These are phyloP conservation scores for Calonectria pteridis DNA, from an alignment of 2,329 filamentous ascomycete genomes.

Conservation along the genomic window DNA sequence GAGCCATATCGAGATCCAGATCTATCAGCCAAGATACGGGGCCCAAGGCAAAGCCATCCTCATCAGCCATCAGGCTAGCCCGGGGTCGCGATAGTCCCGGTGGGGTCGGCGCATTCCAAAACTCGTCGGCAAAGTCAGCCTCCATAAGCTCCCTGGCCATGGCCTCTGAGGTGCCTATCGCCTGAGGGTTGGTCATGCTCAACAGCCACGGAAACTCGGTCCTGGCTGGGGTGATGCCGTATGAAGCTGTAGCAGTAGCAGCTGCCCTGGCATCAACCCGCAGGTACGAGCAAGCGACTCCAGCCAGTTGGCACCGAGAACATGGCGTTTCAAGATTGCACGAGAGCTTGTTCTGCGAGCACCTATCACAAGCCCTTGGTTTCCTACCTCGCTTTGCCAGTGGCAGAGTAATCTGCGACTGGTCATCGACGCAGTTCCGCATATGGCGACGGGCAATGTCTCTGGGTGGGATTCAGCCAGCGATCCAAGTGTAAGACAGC, in stretches of 20 bases:
- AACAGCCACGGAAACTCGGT: conserved; percentile 16
- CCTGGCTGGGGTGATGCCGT: background rate
- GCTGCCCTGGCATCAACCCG: background rate
- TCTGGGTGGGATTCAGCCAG: background rate
- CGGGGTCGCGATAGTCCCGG: background rate
- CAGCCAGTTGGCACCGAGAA: conserved; percentile 5
- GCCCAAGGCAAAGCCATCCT: conserved; percentile 2
- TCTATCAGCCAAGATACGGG: conserved; percentile 17
- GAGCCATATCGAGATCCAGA: background rate
- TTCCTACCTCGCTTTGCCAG: conserved; percentile 22
- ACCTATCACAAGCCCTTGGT: conserved; percentile 20
- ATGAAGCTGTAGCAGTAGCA: background rate
- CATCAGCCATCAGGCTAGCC: background rate
- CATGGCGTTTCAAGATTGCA: conserved; percentile 20
- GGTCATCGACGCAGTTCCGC: conserved; percentile 8
- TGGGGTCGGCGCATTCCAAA: background rate
- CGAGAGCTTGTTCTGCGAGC: conserved; percentile 17
- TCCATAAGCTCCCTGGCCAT: background rate
- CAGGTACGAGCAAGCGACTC: conserved; percentile 13
- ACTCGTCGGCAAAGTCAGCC: background rate
- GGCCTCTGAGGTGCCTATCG: conserved; percentile 8
- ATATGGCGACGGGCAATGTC: conserved; percentile 28
- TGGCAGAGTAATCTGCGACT: background rate
- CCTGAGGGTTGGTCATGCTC: conserved; percentile 17
- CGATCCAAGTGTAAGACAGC: background rate